Evolutionary conservation across 345 rosid species (phyloP).

Genomic region (thale cress (Arabidopsis thaliana)): DNA sequence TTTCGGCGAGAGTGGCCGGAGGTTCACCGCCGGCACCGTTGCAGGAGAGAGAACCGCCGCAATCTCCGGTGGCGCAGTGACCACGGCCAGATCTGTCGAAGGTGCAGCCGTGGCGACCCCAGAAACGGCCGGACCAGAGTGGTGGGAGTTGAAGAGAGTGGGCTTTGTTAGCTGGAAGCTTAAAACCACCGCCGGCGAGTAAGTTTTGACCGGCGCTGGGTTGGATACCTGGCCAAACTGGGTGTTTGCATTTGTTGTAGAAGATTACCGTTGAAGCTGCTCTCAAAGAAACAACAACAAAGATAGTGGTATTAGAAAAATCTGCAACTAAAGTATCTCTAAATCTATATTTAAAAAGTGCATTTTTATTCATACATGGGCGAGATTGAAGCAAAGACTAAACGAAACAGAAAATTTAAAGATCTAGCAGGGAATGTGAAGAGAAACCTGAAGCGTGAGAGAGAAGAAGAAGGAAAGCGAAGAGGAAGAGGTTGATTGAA

Average conservation of each 20-base stretch:
- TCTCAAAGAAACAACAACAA: slow-evolving; percentile 1
- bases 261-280: slow-evolving; percentile 70
- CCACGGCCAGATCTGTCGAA: slow-evolving; percentile 78
- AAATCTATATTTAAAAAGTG: background rate
- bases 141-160: slow-evolving; percentile 66
- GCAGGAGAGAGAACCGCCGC: slow-evolving; percentile 81
- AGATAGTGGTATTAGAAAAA: background rate
- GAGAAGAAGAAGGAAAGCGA: slow-evolving; percentile 44
- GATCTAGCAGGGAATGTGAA: background rate
- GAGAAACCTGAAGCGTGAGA: slow-evolving; percentile 50
- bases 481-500: slow-evolving; percentile 20
- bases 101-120: slow-evolving; percentile 95
- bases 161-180: slow-evolving; percentile 69
- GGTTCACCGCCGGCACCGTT: slow-evolving; percentile 89
- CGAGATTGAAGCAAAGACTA: background rate
- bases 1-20: slow-evolving; percentile 91
- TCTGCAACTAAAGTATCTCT: background rate
- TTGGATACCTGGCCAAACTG: slow-evolving; percentile 98
- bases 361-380: background rate
- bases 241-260: slow-evolving; percentile 75
- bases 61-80: slow-evolving; percentile 86
- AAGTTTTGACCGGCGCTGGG: slow-evolving; percentile 81
- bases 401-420: background rate
- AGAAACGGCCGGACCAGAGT: slow-evolving; percentile 95
- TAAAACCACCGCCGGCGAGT: slow-evolving; percentile 83